Base-by-base conservation (phyloP, 805 yeast species). In the Kodamaea nitidulidarum region DNA sequence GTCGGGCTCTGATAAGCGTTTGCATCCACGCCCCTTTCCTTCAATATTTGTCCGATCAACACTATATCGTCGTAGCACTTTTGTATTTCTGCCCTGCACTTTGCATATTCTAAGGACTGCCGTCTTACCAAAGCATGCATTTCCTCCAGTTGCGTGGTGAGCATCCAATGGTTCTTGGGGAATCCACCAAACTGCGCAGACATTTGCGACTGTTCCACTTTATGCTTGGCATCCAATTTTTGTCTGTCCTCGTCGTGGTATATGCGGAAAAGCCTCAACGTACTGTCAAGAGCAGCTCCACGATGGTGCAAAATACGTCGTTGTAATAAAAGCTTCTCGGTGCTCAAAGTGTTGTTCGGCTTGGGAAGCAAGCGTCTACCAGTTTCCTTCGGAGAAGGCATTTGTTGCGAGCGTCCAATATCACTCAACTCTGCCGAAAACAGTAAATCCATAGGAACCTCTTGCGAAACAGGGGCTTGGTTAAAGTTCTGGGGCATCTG, bases 211-310 rank as follows among this genome's bases (percentile, higher is more conserved):
- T 12, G 8, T 15, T 27, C 31, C 15, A 5, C 7, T 27, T 27
- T 27, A 27, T 27, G 31, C 17, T 15, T 12, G 9, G 17, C 15
- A 14, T 27, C 31, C 4, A 27, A 10, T 12, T 7, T 9, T 12
- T 27, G 15, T 15, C 31, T 27, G 20, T 30, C 32, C 15, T 30
- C 32, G 7, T 30, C 15, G 11, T 30, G 32, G 21, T 21, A 30
- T 7, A 30, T 4, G 9, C 21, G 32, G 21, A 7, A 11, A 17
- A 30, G 32, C 21, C 15, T 30, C 21, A 16, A 30, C 6, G 12
- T 6, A 8, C 21, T n/a, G 5, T 30, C 32, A 4, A 16, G 21
- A 7, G 32, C 20, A 3, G 21, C 20, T n/a, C 20, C 20, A 11
- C 21, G 32, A 12, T 30, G 21, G 7, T 30, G 20, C 21, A 30